Evolutionary conservation across 139 green algal species (phyloP), one percentile per base, ranked within the genome.

Genomic region (Auxenochlorella pyrenoidosa): DNA sequence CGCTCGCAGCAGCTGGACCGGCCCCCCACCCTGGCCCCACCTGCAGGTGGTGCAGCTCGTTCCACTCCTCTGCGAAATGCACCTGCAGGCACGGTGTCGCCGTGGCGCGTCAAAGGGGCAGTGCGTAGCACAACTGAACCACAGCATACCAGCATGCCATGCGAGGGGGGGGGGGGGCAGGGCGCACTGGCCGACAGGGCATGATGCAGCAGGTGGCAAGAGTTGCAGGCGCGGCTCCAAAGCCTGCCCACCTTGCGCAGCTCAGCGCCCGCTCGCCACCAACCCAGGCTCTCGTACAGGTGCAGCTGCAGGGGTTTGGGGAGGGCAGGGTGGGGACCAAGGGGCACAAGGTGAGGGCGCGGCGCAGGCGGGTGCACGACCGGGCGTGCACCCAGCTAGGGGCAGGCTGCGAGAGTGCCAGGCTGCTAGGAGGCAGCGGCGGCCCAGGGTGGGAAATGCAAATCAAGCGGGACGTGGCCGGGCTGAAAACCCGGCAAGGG

Each of bases 61-160:
- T 98, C 96, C 96, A 99, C 90, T 99, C 96, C 94, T 99, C 95
- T 2, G 96, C 96, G 94, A 97, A 97, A 89, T 99, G 96, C 51
- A 99, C 86, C 89, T 91, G 76, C 82, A 63, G 54, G 54, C 54
- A 63, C 10, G 47, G 10, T 10, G 47, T n/a, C n/a, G n/a, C n/a
- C n/a, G n/a, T n/a, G n/a, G n/a, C n/a, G n/a, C n/a, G n/a, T n/a
- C n/a, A n/a, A n/a, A n/a, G n/a, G n/a, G n/a, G n/a, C n/a, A n/a
- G n/a, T n/a, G n/a, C n/a, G n/a, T n/a, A n/a, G n/a, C n/a, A n/a
- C n/a, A n/a, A n/a, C 10, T 54, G 47, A 54, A 54, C 47, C 47
- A 54, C n/a, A 54, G 10, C 47, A 54, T 54, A 6, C 47, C 47
- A 6, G 47, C 47, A 54, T 6, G 47, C 47, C 47, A n/a, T n/a